phyloP scores from a whole-genome alignment of 345 rosid species.

The Eucalyptus cloeziana region DNA sequence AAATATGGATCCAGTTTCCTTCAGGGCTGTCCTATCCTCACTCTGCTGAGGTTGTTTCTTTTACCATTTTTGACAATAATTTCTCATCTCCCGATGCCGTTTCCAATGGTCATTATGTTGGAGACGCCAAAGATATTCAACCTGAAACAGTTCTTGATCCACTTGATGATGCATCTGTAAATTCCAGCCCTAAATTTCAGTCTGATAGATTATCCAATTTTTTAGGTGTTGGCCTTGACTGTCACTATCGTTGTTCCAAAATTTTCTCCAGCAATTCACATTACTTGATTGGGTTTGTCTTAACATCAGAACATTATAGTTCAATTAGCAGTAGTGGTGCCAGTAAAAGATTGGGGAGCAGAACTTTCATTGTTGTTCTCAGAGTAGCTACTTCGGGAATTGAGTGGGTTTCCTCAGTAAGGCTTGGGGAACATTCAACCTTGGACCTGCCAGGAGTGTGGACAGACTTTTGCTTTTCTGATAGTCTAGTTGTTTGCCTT shows the following conservation, averaged over 20 bases:
- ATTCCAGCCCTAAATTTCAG: conserved; percentile 13
- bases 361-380: conserved; percentile 44
- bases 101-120: conserved; percentile 10
- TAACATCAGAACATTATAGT: conserved; percentile 26
- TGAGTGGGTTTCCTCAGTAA: conserved; percentile 74
- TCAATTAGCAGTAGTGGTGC: conserved; percentile 17
- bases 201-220: conserved; percentile 9
- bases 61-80: conserved; percentile 39
- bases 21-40: conserved; percentile 50
- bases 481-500: conserved; percentile 81
- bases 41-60: conserved; percentile 79
- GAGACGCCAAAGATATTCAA: conserved; percentile 4
- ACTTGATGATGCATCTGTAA: conserved; percentile 9
- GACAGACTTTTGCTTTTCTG: conserved; percentile 77
- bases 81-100: conserved; percentile 27
- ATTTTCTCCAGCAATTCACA: conserved; percentile 75
- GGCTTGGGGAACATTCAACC: conserved; percentile 31
- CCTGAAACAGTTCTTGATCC: conserved; percentile 6
- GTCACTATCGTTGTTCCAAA: conserved; percentile 49
- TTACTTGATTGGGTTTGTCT: conserved; percentile 65
- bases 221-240: conserved; percentile 10
- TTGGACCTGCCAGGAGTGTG: conserved; percentile 31
- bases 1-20: conserved; percentile 56
- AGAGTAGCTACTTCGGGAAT: conserved; percentile 54
- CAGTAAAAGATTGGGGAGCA: conserved; percentile 13